Conservation (phyloP, 1,284 basidiomycete genomes). For the Heterobasidion irregulare region DNA sequence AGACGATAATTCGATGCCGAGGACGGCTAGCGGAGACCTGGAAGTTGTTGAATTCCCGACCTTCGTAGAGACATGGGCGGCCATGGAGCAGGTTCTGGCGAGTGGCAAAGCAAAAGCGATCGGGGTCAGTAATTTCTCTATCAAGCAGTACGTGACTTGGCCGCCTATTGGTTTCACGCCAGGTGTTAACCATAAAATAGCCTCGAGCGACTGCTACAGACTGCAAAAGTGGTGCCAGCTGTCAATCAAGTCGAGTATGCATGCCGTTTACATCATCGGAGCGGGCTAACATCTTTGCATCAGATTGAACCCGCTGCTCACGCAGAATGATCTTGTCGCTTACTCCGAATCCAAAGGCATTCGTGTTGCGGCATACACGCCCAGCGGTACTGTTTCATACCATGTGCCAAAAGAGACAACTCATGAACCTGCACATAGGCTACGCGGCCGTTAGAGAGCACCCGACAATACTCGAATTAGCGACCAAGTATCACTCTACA, state of each 20-base stretch:
- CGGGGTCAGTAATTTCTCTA: conserved; percentile 35
- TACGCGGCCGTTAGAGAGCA: conserved; percentile 31
- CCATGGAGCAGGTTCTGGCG: conserved; percentile 34
- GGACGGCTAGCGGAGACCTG: neutral
- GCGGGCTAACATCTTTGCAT: neutral
- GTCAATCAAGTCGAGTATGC: conserved; percentile 10
- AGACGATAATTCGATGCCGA: neutral
- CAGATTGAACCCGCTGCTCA: neutral
- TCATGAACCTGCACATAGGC: conserved; percentile 15
- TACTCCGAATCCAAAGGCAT: neutral
- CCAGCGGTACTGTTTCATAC: neutral
- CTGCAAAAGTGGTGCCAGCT: conserved; percentile 25
- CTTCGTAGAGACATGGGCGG: conserved; percentile 33
- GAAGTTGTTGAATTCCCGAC: conserved; percentile 18
- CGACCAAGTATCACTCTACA: conserved; percentile 32
- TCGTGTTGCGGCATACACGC: neutral
- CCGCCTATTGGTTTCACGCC: neutral
- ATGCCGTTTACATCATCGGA: too few relatives aligned
- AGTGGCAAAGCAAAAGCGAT: conserved; percentile 40
- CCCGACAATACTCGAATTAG: conserved; percentile 30
- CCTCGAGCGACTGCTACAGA: conserved; percentile 27
- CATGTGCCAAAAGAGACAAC: neutral
- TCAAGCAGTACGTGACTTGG: conserved; percentile 26
- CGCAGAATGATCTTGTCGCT: neutral
- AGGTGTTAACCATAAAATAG: conserved; percentile 14